Conservation (phyloP, 1,284 basidiomycete species). For the Ustilago cynodontis region DNA sequence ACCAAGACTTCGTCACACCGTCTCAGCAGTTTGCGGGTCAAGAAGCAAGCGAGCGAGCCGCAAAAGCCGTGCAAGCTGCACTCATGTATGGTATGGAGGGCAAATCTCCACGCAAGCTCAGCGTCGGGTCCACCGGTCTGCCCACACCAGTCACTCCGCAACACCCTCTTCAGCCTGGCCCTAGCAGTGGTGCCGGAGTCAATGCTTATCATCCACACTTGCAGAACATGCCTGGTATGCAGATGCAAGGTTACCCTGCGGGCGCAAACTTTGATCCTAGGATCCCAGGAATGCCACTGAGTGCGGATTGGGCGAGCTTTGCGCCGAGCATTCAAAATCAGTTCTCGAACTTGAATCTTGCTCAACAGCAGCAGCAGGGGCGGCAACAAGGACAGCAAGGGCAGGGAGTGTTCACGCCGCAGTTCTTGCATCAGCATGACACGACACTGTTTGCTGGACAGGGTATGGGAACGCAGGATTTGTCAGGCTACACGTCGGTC, state of each 20-base stretch:
- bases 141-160: slow-evolving; percentile 51
- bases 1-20: slow-evolving; percentile 53
- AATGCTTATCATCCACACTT: slow-evolving; percentile 12
- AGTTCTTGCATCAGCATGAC: slow-evolving; percentile 44
- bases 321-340: slow-evolving; percentile 47
- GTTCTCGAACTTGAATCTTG: slow-evolving; percentile 39
- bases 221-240: slow-evolving; percentile 16
- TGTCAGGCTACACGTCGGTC: slow-evolving; percentile 49
- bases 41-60: slow-evolving; percentile 50
- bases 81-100: slow-evolving; percentile 57
- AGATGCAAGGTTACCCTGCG: slow-evolving; percentile 19
- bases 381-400: slow-evolving; percentile 22
- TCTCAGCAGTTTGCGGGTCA: slow-evolving; percentile 51
- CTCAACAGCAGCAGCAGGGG: slow-evolving; percentile 25
- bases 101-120: slow-evolving; percentile 44
- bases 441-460: slow-evolving; percentile 36
- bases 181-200: slow-evolving; percentile 8
- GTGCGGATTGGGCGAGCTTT: slow-evolving; percentile 41
- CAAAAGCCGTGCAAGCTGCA: slow-evolving; percentile 53
- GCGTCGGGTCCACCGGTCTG: slow-evolving; percentile 41
- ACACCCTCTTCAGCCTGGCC: slow-evolving; percentile 46
- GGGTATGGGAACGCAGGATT: slow-evolving; percentile 17
- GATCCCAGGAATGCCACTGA: slow-evolving; percentile 38
- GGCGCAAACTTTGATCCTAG: slow-evolving; percentile 30
- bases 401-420: slow-evolving; percentile 30